phyloP scores from a whole-genome alignment of 768 basidiomycete genomes.

The Tricholoma bakamatsutake region DNA sequence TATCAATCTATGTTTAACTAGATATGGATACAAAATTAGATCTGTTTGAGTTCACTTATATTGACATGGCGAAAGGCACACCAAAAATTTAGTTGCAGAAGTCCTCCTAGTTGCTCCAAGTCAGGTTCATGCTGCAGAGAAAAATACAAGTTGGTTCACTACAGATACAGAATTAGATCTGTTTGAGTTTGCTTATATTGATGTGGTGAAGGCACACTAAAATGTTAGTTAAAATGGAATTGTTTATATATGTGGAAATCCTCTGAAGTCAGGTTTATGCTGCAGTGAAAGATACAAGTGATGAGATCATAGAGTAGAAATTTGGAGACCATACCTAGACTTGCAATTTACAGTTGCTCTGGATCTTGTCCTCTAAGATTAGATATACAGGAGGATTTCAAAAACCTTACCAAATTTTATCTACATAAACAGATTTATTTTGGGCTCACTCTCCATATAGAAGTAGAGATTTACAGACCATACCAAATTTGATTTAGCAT shows the following conservation, averaged over 20 bases:
- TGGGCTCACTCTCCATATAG: neutral
- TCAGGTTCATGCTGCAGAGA: no score
- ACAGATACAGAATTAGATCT: neutral
- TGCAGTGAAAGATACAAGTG: no score
- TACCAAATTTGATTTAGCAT: neutral
- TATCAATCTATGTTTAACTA: no score
- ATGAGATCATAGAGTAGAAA: neutral
- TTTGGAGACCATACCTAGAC: neutral
- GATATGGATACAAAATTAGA: neutral
- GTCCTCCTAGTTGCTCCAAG: no score
- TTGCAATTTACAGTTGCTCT: neutral
- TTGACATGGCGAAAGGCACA: no score
- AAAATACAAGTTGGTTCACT: no score
- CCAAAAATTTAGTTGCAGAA: no score
- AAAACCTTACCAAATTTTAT: neutral
- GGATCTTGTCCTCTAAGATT: neutral
- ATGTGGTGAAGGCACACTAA: no score
- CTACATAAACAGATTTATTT: neutral
- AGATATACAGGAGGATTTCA: neutral
- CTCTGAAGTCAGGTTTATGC: no score
- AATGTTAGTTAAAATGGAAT: no score
- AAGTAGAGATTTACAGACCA: neutral
- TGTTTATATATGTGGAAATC: no score
- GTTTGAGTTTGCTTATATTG: neutral
- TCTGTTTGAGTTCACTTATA: neutral